Conservation (phyloP, 805 yeast species). For the Pichia phayaonensis region DNA sequence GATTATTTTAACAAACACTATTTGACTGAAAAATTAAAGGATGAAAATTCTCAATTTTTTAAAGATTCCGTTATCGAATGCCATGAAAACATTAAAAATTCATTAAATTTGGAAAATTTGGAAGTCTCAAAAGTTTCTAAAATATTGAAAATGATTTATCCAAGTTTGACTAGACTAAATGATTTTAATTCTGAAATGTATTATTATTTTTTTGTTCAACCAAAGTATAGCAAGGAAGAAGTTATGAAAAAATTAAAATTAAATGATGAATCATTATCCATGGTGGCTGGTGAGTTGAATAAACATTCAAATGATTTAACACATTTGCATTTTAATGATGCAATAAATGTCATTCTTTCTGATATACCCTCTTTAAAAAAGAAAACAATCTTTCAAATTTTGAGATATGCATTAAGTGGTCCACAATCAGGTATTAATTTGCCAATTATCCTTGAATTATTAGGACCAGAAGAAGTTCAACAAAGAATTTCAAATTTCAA, state of each 20-base stretch:
- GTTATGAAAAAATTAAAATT: slow-evolving; percentile 13
- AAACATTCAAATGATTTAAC: slow-evolving; percentile 7
- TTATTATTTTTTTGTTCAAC: slow-evolving; percentile 39
- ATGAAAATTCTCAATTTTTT: slow-evolving; percentile 28
- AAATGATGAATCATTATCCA: slow-evolving; percentile 8
- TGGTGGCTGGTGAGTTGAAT: slow-evolving; percentile 7
- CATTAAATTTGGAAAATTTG: slow-evolving; percentile 11
- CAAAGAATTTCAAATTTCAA: slow-evolving; percentile 19
- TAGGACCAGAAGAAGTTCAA: slow-evolving; percentile 39
- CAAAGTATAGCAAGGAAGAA: slow-evolving; percentile 23
- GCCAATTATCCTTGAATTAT: slow-evolving; percentile 44
- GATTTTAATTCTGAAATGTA: slow-evolving; percentile 43
- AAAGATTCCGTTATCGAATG: slow-evolving; percentile 30
- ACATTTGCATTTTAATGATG: slow-evolving; percentile 9
- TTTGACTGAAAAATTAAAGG: slow-evolving; percentile 36
- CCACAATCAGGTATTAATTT: slow-evolving; percentile 63
- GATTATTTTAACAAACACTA: slow-evolving; percentile 71
- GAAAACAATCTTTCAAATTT: slow-evolving; percentile 43
- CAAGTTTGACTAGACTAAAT: slow-evolving; percentile 42
- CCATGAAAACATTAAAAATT: neutral
- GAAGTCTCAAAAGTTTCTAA: slow-evolving; percentile 28
- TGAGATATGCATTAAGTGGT: slow-evolving; percentile 67
- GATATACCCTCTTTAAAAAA: slow-evolving; percentile 18
- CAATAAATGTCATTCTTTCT: slow-evolving; percentile 3
- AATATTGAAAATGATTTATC: slow-evolving; percentile 39